Percentiles rank a stretch among this genome's conserved stretches.
phyloP scores from a whole-genome alignment of 2,329 filamentous ascomycete species.

The Scopulariopsis brevicaulis region DNA sequence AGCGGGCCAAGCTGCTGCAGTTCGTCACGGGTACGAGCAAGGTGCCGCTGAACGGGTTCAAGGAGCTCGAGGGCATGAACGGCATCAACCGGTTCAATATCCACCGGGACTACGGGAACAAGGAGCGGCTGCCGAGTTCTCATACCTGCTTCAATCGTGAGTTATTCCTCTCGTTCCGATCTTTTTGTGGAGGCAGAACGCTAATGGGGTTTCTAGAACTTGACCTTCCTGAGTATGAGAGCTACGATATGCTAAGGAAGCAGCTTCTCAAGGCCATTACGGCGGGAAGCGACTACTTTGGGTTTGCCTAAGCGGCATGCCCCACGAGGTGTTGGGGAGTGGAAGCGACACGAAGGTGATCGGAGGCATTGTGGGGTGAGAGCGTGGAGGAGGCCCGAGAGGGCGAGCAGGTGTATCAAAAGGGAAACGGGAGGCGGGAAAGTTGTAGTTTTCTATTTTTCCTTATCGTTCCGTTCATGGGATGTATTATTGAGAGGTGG shows the following conservation, averaged over 20 bases:
- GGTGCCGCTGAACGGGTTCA: conserved; percentile 96
- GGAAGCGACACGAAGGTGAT: neutral
- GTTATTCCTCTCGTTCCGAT: conserved; percentile 23
- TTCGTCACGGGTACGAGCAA: conserved; percentile 98
- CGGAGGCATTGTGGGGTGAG: neutral
- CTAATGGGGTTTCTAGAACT: conserved; percentile 52
- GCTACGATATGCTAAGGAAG: conserved; percentile 78
- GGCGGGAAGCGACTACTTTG: conserved; percentile 94
- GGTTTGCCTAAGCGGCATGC: conserved; percentile 61
- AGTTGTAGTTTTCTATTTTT: neutral
- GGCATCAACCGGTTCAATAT: conserved; percentile 98
- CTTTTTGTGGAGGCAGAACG: conserved; percentile 1
- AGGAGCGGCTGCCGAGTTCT: conserved; percentile 87
- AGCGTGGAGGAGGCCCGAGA: neutral
- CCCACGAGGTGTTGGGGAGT: neutral
- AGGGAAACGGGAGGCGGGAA: neutral
- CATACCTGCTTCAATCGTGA: conserved; percentile 99
- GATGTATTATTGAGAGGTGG: neutral
- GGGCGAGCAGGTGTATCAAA: neutral
- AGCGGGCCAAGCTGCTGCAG: conserved; percentile 90
- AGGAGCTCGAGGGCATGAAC: conserved; percentile 98
- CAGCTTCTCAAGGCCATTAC: conserved; percentile 94
- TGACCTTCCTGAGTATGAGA: conserved; percentile 96
- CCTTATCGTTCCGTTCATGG: neutral
- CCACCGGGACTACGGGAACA: conserved; percentile 93